A percentile compares a stretch with the other conserved stretches of the same genome.
These are phyloP conservation scores for Cyclotella kingstonii DNA, from an alignment of 108 stramenopile species.

Conservation along the genomic window DNA sequence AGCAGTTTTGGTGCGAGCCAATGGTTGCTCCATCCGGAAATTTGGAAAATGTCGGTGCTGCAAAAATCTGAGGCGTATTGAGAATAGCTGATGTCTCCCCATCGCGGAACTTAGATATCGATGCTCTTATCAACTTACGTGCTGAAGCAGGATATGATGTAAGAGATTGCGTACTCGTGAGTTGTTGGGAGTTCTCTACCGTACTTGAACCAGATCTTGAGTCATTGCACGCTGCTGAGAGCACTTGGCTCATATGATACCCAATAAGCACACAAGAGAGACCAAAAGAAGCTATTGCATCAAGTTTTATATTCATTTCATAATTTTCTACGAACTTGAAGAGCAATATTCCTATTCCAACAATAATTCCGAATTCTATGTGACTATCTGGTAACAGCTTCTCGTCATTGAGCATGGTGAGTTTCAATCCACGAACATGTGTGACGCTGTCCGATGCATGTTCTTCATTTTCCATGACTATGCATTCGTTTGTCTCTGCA, in stretches of 20 bases:
- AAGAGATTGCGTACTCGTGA: no score
- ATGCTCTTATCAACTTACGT: constrained; percentile 5
- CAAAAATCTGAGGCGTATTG: not conserved
- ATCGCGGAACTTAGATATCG: constrained; percentile 4
- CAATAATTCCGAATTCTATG: constrained; percentile 13
- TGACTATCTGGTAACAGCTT: constrained; percentile 24
- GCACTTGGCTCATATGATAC: constrained; percentile 23
- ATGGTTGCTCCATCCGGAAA: constrained; percentile 71
- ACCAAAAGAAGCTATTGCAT: constrained; percentile 19
- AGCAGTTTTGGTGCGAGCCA: constrained; percentile 72
- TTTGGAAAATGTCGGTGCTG: constrained; percentile 18
- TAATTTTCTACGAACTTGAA: constrained; percentile 29
- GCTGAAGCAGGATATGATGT: not conserved
- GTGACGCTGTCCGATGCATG: not conserved
- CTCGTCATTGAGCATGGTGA: no score
- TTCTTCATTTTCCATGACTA: not conserved
- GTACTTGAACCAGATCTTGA: no score
- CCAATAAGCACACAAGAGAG: constrained; percentile 33
- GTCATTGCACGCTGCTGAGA: no score
- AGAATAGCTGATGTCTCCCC: not conserved
- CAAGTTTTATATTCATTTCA: constrained; percentile 16
- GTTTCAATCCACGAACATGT: not conserved
- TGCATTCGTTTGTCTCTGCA: not conserved
- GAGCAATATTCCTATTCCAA: constrained; percentile 16
- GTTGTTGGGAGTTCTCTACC: no score